Conservation (phyloP, 176 grass and related monocot genomes). For the Puya raimondii region DNA sequence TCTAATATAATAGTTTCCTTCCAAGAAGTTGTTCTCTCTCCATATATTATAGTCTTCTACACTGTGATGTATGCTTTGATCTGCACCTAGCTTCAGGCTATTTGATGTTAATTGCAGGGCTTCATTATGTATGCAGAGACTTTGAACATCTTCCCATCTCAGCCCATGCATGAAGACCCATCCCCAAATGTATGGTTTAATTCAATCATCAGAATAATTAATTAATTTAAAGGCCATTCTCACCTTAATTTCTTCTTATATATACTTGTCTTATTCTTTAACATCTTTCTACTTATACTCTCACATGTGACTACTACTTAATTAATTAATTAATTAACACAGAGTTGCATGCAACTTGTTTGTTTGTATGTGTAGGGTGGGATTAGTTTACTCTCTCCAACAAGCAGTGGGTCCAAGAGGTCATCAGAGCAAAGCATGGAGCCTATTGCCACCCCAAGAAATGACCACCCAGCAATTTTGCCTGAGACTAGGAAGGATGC, state of each 20-base stretch:
- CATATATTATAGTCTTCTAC: not conserved
- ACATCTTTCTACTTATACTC: not conserved
- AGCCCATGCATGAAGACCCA: slow-evolving; percentile 83
- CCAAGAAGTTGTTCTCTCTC: not conserved
- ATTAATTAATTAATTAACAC: too few species aligned
- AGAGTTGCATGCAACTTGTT: not conserved
- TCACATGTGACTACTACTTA: too few species aligned
- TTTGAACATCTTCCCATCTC: slow-evolving; percentile 96
- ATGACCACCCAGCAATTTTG: slow-evolving; percentile 36
- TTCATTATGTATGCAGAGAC: slow-evolving; percentile 93
- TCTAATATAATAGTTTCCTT: not conserved
- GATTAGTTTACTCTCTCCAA: slow-evolving; percentile 60
- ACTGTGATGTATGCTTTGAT: not conserved
- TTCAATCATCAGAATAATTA: too few species aligned
- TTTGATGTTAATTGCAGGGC: slow-evolving; percentile 16
- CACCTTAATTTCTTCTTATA: not conserved
- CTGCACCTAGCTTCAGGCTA: not conserved
- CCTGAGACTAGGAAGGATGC: slow-evolving; percentile 49
- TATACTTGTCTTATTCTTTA: not conserved
- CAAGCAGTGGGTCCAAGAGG: slow-evolving; percentile 57
- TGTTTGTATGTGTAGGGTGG: slow-evolving; percentile 40
- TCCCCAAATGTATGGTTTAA: slow-evolving; percentile 22
- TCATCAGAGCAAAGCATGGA: slow-evolving; percentile 41
- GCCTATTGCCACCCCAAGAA: slow-evolving; percentile 40
- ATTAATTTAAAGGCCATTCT: not conserved